These are phyloP conservation scores for Carpinus fangiana DNA, from an alignment of 306 rosid genomes.

Conservation along the genomic window DNA sequence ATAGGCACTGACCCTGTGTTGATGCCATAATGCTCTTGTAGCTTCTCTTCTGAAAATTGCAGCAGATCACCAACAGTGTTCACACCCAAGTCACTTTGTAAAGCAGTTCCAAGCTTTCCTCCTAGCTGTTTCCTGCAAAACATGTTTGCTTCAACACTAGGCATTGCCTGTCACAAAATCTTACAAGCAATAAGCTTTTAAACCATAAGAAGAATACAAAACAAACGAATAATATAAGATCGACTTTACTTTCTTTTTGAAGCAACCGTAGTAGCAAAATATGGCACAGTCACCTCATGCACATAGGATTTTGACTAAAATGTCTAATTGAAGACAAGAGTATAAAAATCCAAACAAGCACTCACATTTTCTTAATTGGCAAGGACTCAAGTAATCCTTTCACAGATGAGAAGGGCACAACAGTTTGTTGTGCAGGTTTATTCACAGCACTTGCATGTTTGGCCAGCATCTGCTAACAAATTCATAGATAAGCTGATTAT, in stretches of 20 bases:
- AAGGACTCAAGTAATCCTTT: conserved; percentile 75
- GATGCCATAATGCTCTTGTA: conserved; percentile 79
- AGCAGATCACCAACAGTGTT: conserved; percentile 80
- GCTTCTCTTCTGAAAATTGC: conserved; percentile 82
- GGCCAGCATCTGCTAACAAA: conserved; percentile 78
- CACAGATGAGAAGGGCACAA: conserved; percentile 84
- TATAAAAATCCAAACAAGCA: conserved; percentile 5
- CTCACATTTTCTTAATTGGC: conserved; percentile 93
- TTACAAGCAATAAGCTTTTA: conserved; percentile 2
- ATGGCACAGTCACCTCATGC: not conserved
- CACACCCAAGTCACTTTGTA: conserved; percentile 81
- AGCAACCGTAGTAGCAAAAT: not conserved
- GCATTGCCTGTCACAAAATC: conserved; percentile 8
- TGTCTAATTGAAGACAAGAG: conserved; percentile 1
- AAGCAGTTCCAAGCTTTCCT: conserved; percentile 88
- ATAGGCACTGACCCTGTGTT: conserved; percentile 69
- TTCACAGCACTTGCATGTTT: conserved; percentile 94
- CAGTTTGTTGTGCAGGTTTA: conserved; percentile 96
- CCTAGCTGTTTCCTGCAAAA: conserved; percentile 93
- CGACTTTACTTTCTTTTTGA: not conserved
- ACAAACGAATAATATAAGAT: conserved; percentile 12
- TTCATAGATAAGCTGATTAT: conserved; percentile 13
- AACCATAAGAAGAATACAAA: conserved; percentile 20
- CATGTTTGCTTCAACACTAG: conserved; percentile 26
- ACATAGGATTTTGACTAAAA: not conserved